These are phyloP conservation scores for Rhodamnia rubescens DNA, from an alignment of 345 rosid genomes.

Conservation along the genomic window DNA sequence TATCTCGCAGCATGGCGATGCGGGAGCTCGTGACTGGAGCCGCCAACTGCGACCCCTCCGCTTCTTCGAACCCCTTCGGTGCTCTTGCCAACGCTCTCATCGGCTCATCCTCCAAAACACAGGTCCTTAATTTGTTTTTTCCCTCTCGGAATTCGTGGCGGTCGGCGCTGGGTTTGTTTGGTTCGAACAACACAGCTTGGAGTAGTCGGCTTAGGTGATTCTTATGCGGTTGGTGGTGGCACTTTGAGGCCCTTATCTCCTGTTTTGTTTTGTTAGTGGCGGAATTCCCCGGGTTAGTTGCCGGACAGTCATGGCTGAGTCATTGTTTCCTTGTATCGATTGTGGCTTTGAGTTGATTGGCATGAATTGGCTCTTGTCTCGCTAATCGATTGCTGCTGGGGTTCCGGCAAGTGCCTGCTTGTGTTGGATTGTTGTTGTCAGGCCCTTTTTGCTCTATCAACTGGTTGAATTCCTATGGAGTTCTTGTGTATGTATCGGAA, in stretches of 20 bases:
- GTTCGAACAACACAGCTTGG: not conserved
- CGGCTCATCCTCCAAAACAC: conserved; percentile 86
- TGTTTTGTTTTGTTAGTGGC: not conserved
- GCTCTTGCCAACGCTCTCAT: conserved; percentile 86
- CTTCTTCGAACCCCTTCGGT: conserved; percentile 86
- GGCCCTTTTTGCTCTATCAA: not conserved
- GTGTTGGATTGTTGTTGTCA: not conserved
- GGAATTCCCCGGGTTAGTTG: not conserved
- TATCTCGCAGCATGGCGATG: conserved; percentile 59
- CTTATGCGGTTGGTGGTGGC: not conserved
- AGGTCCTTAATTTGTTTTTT: conserved; percentile 29
- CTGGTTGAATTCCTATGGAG: not conserved
- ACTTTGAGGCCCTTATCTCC: not conserved
- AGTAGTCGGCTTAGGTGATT: not conserved
- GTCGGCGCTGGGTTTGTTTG: not conserved
- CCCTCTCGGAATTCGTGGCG: not conserved
- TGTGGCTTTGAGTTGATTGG: not conserved
- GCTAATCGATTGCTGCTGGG: not conserved
- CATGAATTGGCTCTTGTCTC: not conserved
- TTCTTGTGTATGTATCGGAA: not conserved
- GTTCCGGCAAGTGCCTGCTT: not conserved
- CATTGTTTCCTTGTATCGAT: not conserved
- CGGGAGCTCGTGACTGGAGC: conserved; percentile 91
- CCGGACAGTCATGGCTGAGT: not conserved
- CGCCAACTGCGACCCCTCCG: conserved; percentile 90